These are phyloP conservation scores for Ceratocystiopsis brevicomis DNA, from an alignment of 2,329 filamentous ascomycete genomes.

Conservation along the genomic window DNA sequence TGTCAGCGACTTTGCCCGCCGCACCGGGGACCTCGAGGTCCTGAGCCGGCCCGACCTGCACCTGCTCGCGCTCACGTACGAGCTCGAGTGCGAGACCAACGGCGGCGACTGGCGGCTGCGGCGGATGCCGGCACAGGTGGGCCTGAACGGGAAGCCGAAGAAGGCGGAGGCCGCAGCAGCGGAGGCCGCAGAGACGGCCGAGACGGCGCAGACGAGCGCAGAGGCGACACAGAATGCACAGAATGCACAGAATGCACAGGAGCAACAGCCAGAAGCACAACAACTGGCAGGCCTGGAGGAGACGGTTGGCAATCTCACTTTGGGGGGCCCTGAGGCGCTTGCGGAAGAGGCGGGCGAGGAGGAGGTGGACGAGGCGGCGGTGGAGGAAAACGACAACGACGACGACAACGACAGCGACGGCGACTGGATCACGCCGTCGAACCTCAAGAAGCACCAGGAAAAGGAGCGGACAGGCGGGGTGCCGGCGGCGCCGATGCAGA, in stretches of 20 bases:
- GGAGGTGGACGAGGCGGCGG: conserved; percentile 6
- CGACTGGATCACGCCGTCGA: conserved; percentile 88
- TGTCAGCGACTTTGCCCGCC: conserved; percentile 67
- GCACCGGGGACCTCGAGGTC: conserved; percentile 76
- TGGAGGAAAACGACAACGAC: conserved; percentile 23
- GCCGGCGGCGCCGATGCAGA: conserved; percentile 31
- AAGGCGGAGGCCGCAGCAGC: conserved; percentile 4
- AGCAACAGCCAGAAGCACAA: no score
- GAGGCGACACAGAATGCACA: not conserved
- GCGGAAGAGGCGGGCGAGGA: conserved; percentile 19
- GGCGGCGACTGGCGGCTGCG: conserved; percentile 76
- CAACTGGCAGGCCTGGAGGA: not conserved
- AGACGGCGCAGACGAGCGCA: not conserved
- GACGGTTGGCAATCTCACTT: not conserved
- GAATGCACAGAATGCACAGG: not conserved
- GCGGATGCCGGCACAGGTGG: conserved; percentile 60
- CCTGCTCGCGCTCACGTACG: conserved; percentile 76
- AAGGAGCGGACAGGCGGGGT: conserved; percentile 34
- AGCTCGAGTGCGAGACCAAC: conserved; percentile 82
- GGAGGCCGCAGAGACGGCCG: not conserved
- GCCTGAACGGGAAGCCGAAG: conserved; percentile 50
- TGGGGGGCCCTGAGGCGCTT: not conserved
- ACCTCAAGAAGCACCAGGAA: conserved; percentile 68
- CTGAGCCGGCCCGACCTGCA: conserved; percentile 80
- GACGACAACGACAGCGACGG: conserved; percentile 37